Base-by-base conservation (phyloP, 169 alveolate species). In the Amoebophrya sp. region DNA sequence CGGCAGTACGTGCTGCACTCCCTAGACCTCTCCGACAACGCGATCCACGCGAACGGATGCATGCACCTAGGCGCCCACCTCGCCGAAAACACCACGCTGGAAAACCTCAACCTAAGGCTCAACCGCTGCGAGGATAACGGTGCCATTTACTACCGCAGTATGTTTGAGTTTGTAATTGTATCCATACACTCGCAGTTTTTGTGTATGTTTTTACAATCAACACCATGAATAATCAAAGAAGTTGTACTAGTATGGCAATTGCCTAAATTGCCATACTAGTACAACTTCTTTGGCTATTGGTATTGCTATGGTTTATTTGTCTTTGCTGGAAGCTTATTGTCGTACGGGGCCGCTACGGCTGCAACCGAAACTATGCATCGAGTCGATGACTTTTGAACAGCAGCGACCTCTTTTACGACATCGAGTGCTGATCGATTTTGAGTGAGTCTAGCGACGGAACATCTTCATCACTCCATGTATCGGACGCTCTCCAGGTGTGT, bases 51-150 rank as follows among this genome's bases (percentile, higher is more conserved):
- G 48, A 92, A 92, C 69, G 93, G 93, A 10, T 90, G 91, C 91
- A 92, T 92, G 93, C 93, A 92, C 88, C 48, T 92, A 40, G 93
- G 93, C 69, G 40, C 43, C 40, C 69, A 90, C 69, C 40, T 38
- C 13, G 41, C 88, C 34, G 90, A 38, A 0, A 78, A 34, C 67
- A 5, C 39, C 40, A 89, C 88, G 70, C 67, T 90, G 40, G 91
- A 92, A 91, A 88, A 39, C 88, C 89, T 92, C 58, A 89, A 90
- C 41, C 20, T 92, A 91, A 41, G 93, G 78, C 91, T 92, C 48
- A 92, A 92, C 41, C 91, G 93, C 13, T 89, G 93, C 88, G 93
- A 92, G 89, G 93, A 92, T 90, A 92, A 92, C 58, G 93, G 93
- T 13, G 92, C 88, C 18, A 40, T 40, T 13, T 13, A 23, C 89